These are phyloP conservation scores for Simmondsia chinensis DNA, from an alignment of 148 eudicot species.

Conservation along the genomic window DNA sequence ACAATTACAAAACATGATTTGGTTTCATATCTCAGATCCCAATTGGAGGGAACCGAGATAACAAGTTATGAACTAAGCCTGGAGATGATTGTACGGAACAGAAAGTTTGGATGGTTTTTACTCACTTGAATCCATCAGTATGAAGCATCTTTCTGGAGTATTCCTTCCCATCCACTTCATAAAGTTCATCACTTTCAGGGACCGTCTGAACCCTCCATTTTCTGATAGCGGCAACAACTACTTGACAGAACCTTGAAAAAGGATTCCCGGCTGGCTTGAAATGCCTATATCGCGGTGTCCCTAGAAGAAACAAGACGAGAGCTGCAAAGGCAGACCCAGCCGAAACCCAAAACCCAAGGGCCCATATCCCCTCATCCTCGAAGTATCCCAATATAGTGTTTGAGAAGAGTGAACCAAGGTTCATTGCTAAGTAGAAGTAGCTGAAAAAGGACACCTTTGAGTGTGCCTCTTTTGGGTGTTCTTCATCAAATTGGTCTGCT, in stretches of 20 bases:
- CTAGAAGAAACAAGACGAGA: conserved; percentile 52
- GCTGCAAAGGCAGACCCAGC: conserved; percentile 62
- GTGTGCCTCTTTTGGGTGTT: conserved; percentile 43
- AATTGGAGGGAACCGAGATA: too few relatives aligned
- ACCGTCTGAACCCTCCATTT: conserved; percentile 40
- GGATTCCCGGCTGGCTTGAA: conserved; percentile 85
- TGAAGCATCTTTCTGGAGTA: conserved; percentile 56
- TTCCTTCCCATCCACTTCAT: conserved; percentile 33
- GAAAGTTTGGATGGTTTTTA: background rate
- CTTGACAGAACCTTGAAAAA: conserved; percentile 66
- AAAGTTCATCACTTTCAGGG: conserved; percentile 25
- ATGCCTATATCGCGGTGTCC: conserved; percentile 64
- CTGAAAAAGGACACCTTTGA: conserved; percentile 90
- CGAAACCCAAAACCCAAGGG: conserved; percentile 80
- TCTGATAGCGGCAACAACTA: conserved; percentile 57
- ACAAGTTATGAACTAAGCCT: too few relatives aligned
- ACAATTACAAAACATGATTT: too few relatives aligned
- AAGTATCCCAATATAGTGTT: conserved; percentile 67
- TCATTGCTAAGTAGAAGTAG: conserved; percentile 79
- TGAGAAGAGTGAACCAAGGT: conserved; percentile 74
- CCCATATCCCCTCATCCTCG: conserved; percentile 83
- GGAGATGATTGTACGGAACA: background rate
- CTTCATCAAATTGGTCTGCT: conserved; percentile 87
- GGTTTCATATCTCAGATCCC: too few relatives aligned
- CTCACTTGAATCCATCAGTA: conserved; percentile 72